phyloP scores from a whole-genome alignment of 441 rosid genomes.

The Arabidopsis hybrid region DNA sequence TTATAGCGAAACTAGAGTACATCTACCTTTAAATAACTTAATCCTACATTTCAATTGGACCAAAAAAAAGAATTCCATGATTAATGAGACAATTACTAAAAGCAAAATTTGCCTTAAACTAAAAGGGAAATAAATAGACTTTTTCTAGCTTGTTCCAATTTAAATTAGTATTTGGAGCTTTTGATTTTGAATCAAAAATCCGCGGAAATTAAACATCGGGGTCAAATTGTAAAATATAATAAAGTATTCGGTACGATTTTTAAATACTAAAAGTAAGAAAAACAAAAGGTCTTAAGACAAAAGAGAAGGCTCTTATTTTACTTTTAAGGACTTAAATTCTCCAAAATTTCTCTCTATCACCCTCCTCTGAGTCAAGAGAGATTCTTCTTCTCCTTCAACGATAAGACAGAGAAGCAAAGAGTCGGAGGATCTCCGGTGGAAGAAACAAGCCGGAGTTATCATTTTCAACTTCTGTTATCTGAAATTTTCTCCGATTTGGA shows the following conservation, averaged over 20 bases:
- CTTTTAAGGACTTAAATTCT: conserved; percentile 38
- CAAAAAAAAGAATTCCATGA: background rate
- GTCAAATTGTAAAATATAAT: conserved; percentile 14
- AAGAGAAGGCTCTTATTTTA: conserved; percentile 28
- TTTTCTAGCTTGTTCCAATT: background rate
- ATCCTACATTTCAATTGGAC: too few species aligned
- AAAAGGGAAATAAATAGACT: background rate
- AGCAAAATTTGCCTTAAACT: background rate
- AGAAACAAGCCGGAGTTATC: background rate
- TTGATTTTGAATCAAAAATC: conserved; percentile 18
- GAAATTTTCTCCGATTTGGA: conserved; percentile 19
- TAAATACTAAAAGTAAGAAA: conserved; percentile 32
- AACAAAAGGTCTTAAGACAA: conserved; percentile 13
- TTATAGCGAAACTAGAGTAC: too few species aligned
- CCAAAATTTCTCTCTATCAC: conserved; percentile 19
- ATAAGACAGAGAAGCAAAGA: conserved; percentile 28
- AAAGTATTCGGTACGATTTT: conserved; percentile 10
- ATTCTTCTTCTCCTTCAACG: conserved; percentile 25
- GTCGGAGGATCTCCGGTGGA: conserved; percentile 22
- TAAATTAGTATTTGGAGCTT: too few species aligned
- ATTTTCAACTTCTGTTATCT: conserved; percentile 39
- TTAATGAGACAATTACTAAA: background rate
- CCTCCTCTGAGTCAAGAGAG: conserved; percentile 9
- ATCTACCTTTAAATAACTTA: too few species aligned
- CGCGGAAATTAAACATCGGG: conserved; percentile 11